A percentile compares a stretch with the other conserved stretches of the same genome.
phyloP scores from a whole-genome alignment of 306 rosid genomes.

The Ziziphus jujuba region DNA sequence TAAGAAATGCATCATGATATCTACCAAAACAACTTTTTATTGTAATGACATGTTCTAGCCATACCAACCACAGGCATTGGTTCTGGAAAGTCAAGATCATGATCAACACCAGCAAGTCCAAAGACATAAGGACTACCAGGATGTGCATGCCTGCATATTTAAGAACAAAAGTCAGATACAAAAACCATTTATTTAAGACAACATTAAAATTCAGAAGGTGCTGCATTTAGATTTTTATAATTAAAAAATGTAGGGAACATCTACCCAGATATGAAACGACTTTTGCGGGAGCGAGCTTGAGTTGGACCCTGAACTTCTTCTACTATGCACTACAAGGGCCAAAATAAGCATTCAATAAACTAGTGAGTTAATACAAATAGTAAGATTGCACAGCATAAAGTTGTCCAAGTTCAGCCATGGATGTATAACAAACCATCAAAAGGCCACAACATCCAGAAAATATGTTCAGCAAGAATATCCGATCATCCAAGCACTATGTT shows the following conservation, averaged over 20 bases:
- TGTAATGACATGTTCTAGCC: slow-evolving; percentile 10
- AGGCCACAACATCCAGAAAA: not conserved
- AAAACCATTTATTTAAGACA: not conserved
- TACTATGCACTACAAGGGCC: slow-evolving; percentile 78
- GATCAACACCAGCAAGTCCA: slow-evolving; percentile 89
- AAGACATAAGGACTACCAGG: slow-evolving; percentile 97
- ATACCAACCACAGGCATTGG: slow-evolving; percentile 97
- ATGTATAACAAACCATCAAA: not conserved
- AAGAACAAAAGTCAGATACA: slow-evolving; percentile 22
- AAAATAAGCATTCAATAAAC: slow-evolving; percentile 20
- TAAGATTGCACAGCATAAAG: slow-evolving; percentile 1
- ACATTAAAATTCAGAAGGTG: too few species aligned
- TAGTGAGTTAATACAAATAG: slow-evolving; percentile 8
- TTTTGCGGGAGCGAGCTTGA: slow-evolving; percentile 87
- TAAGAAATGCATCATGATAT: not conserved
- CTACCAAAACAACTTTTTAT: not conserved
- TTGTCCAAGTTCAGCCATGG: slow-evolving; percentile 1
- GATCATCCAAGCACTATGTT: not conserved
- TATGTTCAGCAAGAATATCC: not conserved
- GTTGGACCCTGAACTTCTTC: slow-evolving; percentile 96
- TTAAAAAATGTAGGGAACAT: not conserved
- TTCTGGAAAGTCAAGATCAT: slow-evolving; percentile 94
- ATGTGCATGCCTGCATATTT: slow-evolving; percentile 90
- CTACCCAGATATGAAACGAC: slow-evolving; percentile 91
- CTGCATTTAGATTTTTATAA: too few species aligned